These are phyloP conservation scores for Penicillium paxilli DNA, from an alignment of 495 filamentous ascomycete species.

Conservation along the genomic window DNA sequence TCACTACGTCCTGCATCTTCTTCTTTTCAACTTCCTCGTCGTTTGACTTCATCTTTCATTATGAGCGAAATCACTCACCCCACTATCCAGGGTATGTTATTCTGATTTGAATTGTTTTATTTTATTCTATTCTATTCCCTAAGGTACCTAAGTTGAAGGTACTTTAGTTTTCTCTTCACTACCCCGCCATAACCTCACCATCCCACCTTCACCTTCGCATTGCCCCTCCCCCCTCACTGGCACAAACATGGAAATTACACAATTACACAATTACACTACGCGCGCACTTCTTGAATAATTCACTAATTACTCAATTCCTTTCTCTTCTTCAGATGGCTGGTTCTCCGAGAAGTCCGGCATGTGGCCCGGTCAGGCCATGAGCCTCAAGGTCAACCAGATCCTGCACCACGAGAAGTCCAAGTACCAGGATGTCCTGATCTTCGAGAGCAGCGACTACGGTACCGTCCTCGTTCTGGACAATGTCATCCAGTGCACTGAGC, in stretches of 20 bases:
- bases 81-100: slow-evolving; percentile 57
- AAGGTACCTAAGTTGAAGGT: no score
- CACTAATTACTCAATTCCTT: background rate
- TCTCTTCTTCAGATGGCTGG: slow-evolving; percentile 79
- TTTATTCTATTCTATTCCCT: background rate
- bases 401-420: slow-evolving; percentile 98
- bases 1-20: slow-evolving; percentile 4
- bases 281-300: background rate
- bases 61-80: slow-evolving; percentile 61
- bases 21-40: slow-evolving; percentile 1
- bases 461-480: slow-evolving; percentile 98
- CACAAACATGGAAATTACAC: no score
- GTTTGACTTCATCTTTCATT: slow-evolving; percentile 25
- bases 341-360: slow-evolving; percentile 96
- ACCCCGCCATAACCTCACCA: slow-evolving; percentile 8
- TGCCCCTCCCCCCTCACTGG: slow-evolving; percentile 3
- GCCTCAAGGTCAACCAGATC: slow-evolving; percentile 94
- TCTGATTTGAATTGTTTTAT: background rate
- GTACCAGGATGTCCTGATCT: slow-evolving; percentile 98
- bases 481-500: slow-evolving; percentile 97
- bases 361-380: slow-evolving; percentile 99
- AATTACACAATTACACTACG: background rate
- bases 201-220: slow-evolving; percentile 6
- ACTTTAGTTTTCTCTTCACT: no score
- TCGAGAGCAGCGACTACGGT: slow-evolving; percentile 95